phyloP scores from a whole-genome alignment of 768 basidiomycete species.

The Boletales sp. region DNA sequence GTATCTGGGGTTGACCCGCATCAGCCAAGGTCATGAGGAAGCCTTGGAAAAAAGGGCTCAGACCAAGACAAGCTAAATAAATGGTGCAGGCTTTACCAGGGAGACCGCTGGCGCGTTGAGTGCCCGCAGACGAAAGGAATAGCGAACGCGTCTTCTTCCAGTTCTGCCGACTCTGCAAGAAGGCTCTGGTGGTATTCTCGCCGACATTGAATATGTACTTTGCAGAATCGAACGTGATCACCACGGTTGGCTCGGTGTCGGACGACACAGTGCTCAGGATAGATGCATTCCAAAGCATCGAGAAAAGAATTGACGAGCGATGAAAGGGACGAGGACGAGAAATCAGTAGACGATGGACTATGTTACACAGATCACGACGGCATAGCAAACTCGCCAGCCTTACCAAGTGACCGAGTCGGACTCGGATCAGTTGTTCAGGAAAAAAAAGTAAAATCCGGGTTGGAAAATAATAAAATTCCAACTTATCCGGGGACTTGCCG shows the following conservation, averaged over 20 bases:
- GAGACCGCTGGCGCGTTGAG: conserved; percentile 66
- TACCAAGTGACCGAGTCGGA: not conserved
- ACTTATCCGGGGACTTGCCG: no score
- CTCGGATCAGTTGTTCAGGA: not conserved
- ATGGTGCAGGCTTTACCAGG: conserved; percentile 49
- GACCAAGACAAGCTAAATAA: not conserved
- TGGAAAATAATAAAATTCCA: not conserved
- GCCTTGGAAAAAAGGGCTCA: conserved; percentile 38
- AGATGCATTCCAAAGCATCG: conserved; percentile 62
- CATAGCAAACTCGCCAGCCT: conserved; percentile 29
- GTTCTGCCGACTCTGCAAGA: conserved; percentile 61
- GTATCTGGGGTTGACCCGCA: conserved; percentile 51
- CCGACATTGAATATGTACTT: conserved; percentile 89
- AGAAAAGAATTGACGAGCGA: conserved; percentile 8
- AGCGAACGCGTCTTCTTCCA: conserved; percentile 66
- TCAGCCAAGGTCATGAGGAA: conserved; percentile 81
- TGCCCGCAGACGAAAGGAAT: conserved; percentile 66
- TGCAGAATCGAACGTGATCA: conserved; percentile 70
- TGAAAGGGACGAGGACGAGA: conserved; percentile 14
- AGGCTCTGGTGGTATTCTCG: conserved; percentile 75
- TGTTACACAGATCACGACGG: conserved; percentile 20
- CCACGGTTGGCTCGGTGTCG: conserved; percentile 79
- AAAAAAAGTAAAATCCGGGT: no score
- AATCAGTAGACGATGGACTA: conserved; percentile 10
- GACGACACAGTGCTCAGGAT: conserved; percentile 56